Evolutionary conservation across 2,329 filamentous ascomycete genomes (phyloP), one percentile per base, ranked within the genome.

Genomic region (Curvularia sp.): DNA sequence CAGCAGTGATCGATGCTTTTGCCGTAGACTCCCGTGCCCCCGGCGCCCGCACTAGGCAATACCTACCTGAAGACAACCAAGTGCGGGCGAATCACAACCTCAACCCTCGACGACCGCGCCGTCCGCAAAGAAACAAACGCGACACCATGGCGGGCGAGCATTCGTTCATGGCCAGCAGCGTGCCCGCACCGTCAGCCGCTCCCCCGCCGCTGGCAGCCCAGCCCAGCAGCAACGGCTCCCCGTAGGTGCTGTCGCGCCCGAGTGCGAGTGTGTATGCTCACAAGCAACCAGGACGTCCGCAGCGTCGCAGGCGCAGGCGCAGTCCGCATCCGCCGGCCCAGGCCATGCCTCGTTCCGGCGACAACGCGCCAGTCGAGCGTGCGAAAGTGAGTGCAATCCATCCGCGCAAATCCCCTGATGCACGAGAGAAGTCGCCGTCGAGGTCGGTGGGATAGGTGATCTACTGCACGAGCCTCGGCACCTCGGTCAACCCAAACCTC

Each of bases 161-260:
- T 63, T 76, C 71, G 63, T 78, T 77, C 74, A 77, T 77, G 75
- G 70, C 73, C 49, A 67, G 61, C 42, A 59, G 72, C 39, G 65
- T 66, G 57, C 64, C 70, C 43, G 61, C 73, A 43, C 63, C 64
- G 55, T 62, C 70, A n/a, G 50, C 69, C 8, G 63, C 69, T n/a
- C 68, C 70, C 28, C 67, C 61, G 48, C 64, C 73, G 55, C 69
- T 75, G 56, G 71, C 72, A 22, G 71, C 72, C 47, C 71, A 73
- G 60, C 72, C 73, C 57, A 71, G 66, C 69, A 72, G 66, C 67
- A 72, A 66, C 61, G 68, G 59, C 43, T 63, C 71, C 22, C 68
- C 75, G 75, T 77, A 72, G 57, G 73, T 73, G 42, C 53, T 55
- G 49, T 62, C 51, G 52, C 60, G 61, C 60, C 30, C 30, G 1